phyloP scores from a whole-genome alignment of 148 eudicot species.

The Vaccinium darrowii region DNA sequence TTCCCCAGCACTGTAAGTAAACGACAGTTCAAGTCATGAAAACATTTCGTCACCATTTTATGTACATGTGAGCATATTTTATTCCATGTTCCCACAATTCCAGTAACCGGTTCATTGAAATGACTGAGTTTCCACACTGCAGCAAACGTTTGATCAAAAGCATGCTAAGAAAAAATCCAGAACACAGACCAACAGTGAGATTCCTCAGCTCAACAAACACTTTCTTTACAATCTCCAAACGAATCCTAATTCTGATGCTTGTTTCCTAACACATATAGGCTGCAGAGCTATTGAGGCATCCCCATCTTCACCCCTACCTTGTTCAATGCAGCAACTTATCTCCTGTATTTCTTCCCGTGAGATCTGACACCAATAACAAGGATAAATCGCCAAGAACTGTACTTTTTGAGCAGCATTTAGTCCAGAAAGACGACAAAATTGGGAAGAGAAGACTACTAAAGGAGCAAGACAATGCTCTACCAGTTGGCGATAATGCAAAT shows the following conservation, averaged over 20 bases:
- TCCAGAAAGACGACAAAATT: constrained; percentile 13
- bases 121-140: constrained; percentile 14
- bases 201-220: neutral
- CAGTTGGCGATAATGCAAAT: constrained; percentile 11
- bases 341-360: constrained; percentile 81
- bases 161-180: constrained; percentile 95
- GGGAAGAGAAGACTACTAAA: constrained; percentile 22
- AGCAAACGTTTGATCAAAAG: constrained; percentile 92
- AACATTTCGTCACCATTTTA: neutral
- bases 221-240: neutral
- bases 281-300: constrained; percentile 84
- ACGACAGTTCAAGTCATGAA: neutral
- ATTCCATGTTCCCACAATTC: neutral
- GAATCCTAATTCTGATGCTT: neutral
- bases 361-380: constrained; percentile 55
- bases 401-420: constrained; percentile 14
- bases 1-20: constrained; percentile 77
- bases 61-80: neutral
- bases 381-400: constrained; percentile 36
- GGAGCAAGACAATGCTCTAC: constrained; percentile 15
- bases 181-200: constrained; percentile 92
- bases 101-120: neutral
- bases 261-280: constrained; percentile 42
- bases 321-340: constrained; percentile 67
- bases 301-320: constrained; percentile 82